Percentiles rank a stretch among this genome's conserved stretches.
Evolutionary conservation across 202 grass and related monocot genomes (phyloP).

Genomic region (Bolboschoenoplectus hybrid): DNA sequence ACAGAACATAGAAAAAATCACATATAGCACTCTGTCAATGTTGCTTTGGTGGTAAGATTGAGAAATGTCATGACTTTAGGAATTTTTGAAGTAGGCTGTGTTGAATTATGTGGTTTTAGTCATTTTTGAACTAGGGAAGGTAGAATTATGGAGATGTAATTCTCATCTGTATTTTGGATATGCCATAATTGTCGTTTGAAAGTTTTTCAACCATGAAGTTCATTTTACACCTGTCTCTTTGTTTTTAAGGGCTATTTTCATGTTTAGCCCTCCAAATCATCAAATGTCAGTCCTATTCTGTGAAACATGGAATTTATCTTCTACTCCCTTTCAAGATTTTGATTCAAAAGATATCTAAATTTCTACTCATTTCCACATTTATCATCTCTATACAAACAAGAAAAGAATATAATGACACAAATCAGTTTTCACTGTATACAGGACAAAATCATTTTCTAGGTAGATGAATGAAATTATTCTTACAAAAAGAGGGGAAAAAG

Average conservation of each 20-base stretch:
- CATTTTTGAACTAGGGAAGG: background rate
- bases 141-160: background rate
- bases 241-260: background rate
- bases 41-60: background rate
- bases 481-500: slow-evolving; percentile 1
- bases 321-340: background rate
- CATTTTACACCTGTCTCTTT: background rate
- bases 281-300: background rate
- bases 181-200: slow-evolving; percentile 5
- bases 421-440: background rate
- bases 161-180: background rate
- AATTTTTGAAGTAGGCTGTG: background rate
- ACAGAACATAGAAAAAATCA: background rate
- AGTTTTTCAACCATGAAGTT: slow-evolving; percentile 24
- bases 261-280: background rate
- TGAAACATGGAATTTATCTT: background rate
- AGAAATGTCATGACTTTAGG: background rate
- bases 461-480: slow-evolving; percentile 19
- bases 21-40: background rate
- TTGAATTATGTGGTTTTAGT: background rate
- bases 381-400: slow-evolving; percentile 3
- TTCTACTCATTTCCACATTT: background rate
- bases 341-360: background rate
- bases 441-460: background rate
- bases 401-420: slow-evolving; percentile 1